Percentiles rank a stretch among this genome's conserved stretches.
Conservation (phyloP, 1,284 basidiomycete genomes). For the Melanopsichium pennsylvanicum region DNA sequence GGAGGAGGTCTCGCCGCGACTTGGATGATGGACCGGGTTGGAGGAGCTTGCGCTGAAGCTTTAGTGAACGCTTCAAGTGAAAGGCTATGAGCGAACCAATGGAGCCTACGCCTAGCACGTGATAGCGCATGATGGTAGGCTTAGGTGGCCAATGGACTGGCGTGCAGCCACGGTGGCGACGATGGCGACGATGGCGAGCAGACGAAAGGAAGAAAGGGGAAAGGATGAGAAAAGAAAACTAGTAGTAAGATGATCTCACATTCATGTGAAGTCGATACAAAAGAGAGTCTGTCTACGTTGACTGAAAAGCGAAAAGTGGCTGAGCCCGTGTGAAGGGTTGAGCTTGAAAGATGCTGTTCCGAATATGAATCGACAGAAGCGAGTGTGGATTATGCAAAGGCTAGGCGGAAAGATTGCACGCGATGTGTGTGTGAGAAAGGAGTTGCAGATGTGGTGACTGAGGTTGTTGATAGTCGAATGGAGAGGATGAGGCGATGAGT, state of each 20-base stretch:
- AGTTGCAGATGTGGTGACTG: not conserved
- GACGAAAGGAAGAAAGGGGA: not conserved
- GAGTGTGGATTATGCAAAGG: too few species aligned
- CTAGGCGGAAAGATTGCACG: not conserved
- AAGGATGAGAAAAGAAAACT: not conserved
- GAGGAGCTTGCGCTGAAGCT: conserved; percentile 36
- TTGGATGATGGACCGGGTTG: conserved; percentile 24
- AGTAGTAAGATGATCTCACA: not conserved
- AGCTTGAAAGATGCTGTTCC: not conserved
- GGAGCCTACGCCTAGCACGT: conserved; percentile 62
- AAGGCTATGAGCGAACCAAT: conserved; percentile 62
- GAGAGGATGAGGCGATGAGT: too few species aligned
- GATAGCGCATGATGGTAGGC: conserved; percentile 55
- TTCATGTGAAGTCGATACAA: too few species aligned
- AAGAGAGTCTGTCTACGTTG: too few species aligned
- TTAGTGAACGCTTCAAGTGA: conserved; percentile 53
- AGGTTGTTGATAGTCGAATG: not conserved
- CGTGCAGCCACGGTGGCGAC: not conserved
- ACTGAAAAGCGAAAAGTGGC: not conserved
- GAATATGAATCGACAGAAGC: too few species aligned
- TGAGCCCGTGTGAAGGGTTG: conserved; percentile 14
- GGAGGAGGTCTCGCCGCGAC: conserved; percentile 24
- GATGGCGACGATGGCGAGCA: not conserved
- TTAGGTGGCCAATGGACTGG: not conserved
- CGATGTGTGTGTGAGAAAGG: not conserved